Conservation (phyloP, 2,329 filamentous ascomycete genomes). For the Fusarium secorum region DNA sequence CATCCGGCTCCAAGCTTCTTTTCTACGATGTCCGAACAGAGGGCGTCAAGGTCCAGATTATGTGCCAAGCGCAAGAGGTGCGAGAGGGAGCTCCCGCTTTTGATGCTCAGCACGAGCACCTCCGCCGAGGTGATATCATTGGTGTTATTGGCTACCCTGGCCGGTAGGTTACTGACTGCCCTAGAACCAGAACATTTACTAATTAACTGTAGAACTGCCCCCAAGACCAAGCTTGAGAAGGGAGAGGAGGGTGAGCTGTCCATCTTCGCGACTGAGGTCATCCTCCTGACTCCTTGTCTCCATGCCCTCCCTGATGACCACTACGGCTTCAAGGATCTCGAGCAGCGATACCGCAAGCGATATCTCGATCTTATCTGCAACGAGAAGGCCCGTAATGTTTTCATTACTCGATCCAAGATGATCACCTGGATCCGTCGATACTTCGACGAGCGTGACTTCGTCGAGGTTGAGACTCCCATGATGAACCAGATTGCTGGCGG, state of each 20-base stretch:
- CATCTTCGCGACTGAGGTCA: constrained; percentile 87
- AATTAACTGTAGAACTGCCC: constrained; percentile 70
- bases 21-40: constrained; percentile 77
- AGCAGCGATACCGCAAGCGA: constrained; percentile 90
- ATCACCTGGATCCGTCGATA: constrained; percentile 87
- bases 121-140: constrained; percentile 92
- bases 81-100: constrained; percentile 73
- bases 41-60: constrained; percentile 80
- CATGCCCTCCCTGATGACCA: constrained; percentile 80
- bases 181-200: background rate
- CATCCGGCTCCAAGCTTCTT: constrained; percentile 82
- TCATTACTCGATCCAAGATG: constrained; percentile 87
- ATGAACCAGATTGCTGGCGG: constrained; percentile 96
- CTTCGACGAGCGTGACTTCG: constrained; percentile 87
- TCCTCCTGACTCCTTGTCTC: constrained; percentile 87
- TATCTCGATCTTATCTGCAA: constrained; percentile 99
- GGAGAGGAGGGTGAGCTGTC: constrained; percentile 82
- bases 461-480: constrained; percentile 97
- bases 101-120: constrained; percentile 85
- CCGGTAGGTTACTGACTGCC: constrained; percentile 28
- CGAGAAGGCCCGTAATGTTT: constrained; percentile 81
- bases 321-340: constrained; percentile 94
- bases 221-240: constrained; percentile 85
- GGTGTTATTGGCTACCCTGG: constrained; percentile 57
- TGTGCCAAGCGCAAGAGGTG: constrained; percentile 86